These are phyloP conservation scores for Lobosporangium transversale DNA, from an alignment of 192 early-diverging fungal species.

Conservation along the genomic window DNA sequence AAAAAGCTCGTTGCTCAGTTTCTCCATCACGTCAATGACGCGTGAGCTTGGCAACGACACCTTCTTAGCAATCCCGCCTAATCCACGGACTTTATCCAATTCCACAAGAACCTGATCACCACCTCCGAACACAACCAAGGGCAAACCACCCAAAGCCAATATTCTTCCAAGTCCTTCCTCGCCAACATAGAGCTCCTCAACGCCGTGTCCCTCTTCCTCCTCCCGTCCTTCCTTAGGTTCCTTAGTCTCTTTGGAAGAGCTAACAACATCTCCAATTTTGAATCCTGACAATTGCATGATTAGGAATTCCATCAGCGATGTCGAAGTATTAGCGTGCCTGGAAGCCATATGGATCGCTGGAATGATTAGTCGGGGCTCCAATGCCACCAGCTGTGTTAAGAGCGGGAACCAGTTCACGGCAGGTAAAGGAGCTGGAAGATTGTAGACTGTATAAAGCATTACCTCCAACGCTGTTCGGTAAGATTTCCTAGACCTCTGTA, in stretches of 20 bases:
- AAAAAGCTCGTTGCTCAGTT: conserved; percentile 34
- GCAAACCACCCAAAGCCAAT: conserved; percentile 57
- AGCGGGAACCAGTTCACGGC: conserved; percentile 66
- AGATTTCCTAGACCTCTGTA: conserved; percentile 15
- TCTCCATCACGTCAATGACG: conserved; percentile 46
- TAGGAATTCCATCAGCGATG: conserved; percentile 63
- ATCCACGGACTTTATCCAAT: conserved; percentile 55
- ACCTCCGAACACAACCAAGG: background rate
- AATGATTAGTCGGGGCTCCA: conserved; percentile 28
- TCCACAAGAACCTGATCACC: conserved; percentile 25
- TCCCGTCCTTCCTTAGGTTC: too few relatives aligned
- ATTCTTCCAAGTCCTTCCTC: conserved; percentile 59
- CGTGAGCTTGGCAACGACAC: conserved; percentile 50
- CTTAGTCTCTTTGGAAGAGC: too few relatives aligned
- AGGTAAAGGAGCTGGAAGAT: conserved; percentile 55
- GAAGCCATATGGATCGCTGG: conserved; percentile 54
- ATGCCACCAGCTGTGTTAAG: conserved; percentile 30
- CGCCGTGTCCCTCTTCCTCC: conserved; percentile 4
- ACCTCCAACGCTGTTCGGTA: conserved; percentile 12
- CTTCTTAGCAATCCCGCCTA: conserved; percentile 56
- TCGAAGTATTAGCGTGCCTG: conserved; percentile 57
- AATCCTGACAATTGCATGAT: conserved; percentile 46
- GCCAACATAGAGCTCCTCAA: conserved; percentile 47
- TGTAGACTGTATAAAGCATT: conserved; percentile 34
- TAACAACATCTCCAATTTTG: background rate